Conservation (phyloP, 164 flowering plant species). For the Protea cynaroides region DNA sequence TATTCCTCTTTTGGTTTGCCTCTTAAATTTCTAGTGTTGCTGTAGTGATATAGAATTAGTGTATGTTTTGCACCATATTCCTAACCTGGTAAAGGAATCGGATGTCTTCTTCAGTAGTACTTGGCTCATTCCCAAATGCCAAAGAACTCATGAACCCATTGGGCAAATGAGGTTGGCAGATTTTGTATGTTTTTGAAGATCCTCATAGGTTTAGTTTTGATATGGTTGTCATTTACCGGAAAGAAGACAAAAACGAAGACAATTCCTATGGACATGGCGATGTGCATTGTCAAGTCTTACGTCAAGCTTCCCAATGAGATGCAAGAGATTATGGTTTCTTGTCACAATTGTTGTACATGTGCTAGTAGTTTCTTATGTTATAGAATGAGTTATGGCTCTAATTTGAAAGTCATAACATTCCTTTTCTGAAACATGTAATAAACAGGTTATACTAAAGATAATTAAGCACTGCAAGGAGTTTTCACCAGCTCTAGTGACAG, state of each 20-base stretch:
- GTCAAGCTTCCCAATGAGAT: not conserved
- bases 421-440: not conserved
- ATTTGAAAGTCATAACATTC: not conserved
- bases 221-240: too few relatives aligned
- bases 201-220: too few relatives aligned
- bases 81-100: not conserved
- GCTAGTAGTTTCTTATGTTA: not conserved
- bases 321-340: not conserved
- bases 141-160: too few relatives aligned
- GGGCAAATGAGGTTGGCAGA: too few relatives aligned
- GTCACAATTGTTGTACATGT: not conserved
- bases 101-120: not conserved
- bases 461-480: slow-evolving; percentile 96
- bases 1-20: too few relatives aligned
- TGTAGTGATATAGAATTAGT: not conserved
- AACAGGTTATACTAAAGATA: slow-evolving; percentile 78
- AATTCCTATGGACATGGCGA: too few relatives aligned
- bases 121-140: not conserved
- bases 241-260: too few relatives aligned
- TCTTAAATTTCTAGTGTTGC: not conserved
- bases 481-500: slow-evolving; percentile 83
- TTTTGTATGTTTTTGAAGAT: too few relatives aligned
- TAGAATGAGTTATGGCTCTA: not conserved
- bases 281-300: not conserved
- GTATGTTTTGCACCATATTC: too few relatives aligned